Base-by-base conservation (phyloP, 2,329 filamentous ascomycete species). In the Talaromyces sp. region DNA sequence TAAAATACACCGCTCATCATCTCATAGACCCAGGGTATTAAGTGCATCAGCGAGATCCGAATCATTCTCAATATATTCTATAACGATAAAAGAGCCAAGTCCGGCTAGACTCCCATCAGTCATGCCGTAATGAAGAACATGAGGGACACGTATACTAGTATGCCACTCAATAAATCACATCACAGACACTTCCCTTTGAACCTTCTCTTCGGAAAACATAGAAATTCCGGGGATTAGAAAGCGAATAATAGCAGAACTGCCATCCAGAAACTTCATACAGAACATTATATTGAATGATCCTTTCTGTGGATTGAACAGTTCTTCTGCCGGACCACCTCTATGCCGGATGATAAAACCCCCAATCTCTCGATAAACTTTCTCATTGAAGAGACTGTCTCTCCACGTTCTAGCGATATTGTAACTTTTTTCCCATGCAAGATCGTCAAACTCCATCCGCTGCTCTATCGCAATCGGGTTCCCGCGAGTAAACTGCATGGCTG, bases 51-150 rank as follows among this genome's bases (percentile, higher is more conserved):
- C 56, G 28, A 69, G 58, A 54, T 62, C 60, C 36, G 59, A 62
- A 13, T 60, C 61, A 56, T 67, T 63, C 9, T 62, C 62, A 36
- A 69, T 61, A 17, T 67, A 73, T 19, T 68, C 65, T 69, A 73
- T 72, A 33, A 73, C 66, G 17, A 75, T 74, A 53, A 69, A 75
- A 0, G 72, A 70, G 5, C 67, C 64, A 0, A 73, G 56, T 1
- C 62, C 63, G 3, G 40, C 31, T 13, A 31, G 53, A 19, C 39
- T 46, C 3, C 36, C 2, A 4, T 56, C 53, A 53, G 61, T 63
- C 31, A 62, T 60, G 17, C 68, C 68, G 35, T 53, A 61, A 46
- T 60, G 46, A n/a, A 61, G 52, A 31, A 64, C 53, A 45, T 58
- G 53, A 6, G 60, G 63, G 11, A 66, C 56, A 13, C 53, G 56